These are phyloP conservation scores for Aspergillus versicolor DNA, from an alignment of 2,329 filamentous ascomycete species.

Conservation along the genomic window DNA sequence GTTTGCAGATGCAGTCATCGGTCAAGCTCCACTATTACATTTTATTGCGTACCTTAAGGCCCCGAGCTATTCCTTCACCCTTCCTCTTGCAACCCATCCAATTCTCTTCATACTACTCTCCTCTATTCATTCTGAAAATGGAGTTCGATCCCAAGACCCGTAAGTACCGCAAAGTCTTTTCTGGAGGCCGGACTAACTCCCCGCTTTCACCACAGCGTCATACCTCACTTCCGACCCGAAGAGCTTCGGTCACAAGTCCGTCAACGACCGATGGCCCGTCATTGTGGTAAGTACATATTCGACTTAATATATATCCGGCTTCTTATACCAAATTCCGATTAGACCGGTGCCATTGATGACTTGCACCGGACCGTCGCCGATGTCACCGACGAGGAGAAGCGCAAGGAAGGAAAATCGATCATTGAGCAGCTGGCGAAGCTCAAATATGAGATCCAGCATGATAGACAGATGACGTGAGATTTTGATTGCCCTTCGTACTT, in stretches of 20 bases:
- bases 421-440: slow-evolving; percentile 74
- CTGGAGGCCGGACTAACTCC: slow-evolving; percentile 12
- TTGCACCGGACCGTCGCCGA: slow-evolving; percentile 64
- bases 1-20: slow-evolving; percentile 5
- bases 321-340: slow-evolving; percentile 7
- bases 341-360: slow-evolving; percentile 94
- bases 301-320: not conserved
- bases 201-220: slow-evolving; percentile 54
- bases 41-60: not conserved
- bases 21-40: slow-evolving; percentile 1
- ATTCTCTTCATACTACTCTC: not conserved
- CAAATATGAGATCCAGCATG: slow-evolving; percentile 94
- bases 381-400: slow-evolving; percentile 58
- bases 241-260: slow-evolving; percentile 85
- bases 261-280: slow-evolving; percentile 84
- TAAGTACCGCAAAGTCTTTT: slow-evolving; percentile 42
- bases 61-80: not conserved
- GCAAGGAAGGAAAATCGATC: slow-evolving; percentile 81
- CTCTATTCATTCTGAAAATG: slow-evolving; percentile 49
- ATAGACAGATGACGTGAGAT: slow-evolving; percentile 69
- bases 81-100: not conserved
- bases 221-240: slow-evolving; percentile 77
- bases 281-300: slow-evolving; percentile 69
- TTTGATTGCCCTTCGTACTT: not conserved
- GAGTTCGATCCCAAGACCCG: slow-evolving; percentile 73